A percentile compares a stretch with the other conserved stretches of the same genome.
Conservation (phyloP, 164 flowering plant species). For the Stephania cephalantha region DNA sequence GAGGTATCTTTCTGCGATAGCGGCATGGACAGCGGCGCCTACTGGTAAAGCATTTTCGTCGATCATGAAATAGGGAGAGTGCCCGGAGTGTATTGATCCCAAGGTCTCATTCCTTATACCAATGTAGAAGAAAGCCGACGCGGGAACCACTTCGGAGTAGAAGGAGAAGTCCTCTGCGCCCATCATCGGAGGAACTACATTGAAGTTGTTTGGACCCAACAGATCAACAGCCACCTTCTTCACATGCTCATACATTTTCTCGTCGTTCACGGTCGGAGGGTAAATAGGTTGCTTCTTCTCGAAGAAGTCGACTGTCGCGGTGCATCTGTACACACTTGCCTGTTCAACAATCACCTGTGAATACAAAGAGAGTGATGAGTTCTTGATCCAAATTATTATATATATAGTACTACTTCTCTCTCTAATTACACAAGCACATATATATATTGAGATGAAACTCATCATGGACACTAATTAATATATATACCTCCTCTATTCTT, state of each 20-base stretch:
- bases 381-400: no score
- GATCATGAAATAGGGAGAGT: conserved; percentile 77
- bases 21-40: conserved; percentile 81
- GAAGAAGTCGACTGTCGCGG: conserved; percentile 67
- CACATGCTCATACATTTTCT: conserved; percentile 58
- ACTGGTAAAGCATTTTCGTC: conserved; percentile 71
- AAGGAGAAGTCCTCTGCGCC: conserved; percentile 97
- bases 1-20: conserved; percentile 77
- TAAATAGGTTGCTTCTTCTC: conserved; percentile 47
- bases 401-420: no score
- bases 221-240: conserved; percentile 48
- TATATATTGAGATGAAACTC: no score
- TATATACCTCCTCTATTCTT: conserved; percentile 65
- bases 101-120: conserved; percentile 72
- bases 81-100: conserved; percentile 60
- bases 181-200: conserved; percentile 59
- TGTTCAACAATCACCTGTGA: conserved; percentile 72
- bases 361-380: not conserved
- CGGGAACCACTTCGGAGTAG: conserved; percentile 63
- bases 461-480: not conserved
- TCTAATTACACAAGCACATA: no score
- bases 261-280: conserved; percentile 79
- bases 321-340: conserved; percentile 67
- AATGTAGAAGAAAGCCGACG: conserved; percentile 58
- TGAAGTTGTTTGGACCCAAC: conserved; percentile 47